Evolutionary conservation across 73 alveolate genomes (phyloP).

Genomic region (Stentor coeruleus): DNA sequence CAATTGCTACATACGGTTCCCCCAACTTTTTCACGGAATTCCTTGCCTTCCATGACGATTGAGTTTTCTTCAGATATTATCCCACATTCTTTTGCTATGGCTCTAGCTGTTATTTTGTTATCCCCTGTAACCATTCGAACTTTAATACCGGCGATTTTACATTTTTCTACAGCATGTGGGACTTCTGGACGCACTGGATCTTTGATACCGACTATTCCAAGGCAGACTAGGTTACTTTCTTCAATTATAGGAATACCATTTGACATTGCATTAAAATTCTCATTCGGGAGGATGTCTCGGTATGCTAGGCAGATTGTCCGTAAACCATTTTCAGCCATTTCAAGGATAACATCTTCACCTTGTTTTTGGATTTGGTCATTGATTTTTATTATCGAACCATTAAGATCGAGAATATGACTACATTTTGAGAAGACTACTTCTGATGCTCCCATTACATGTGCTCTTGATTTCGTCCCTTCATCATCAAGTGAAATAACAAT

Average conservation of each 20-base stretch:
- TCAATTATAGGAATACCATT: slow-evolving; percentile 20
- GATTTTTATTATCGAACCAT: slow-evolving; percentile 24
- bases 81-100: slow-evolving; percentile 81
- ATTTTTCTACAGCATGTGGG: slow-evolving; percentile 64
- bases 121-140: slow-evolving; percentile 95
- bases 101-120: slow-evolving; percentile 74
- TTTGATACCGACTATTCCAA: slow-evolving; percentile 67
- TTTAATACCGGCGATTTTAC: slow-evolving; percentile 85
- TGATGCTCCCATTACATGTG: neutral
- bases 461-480: slow-evolving; percentile 39
- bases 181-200: slow-evolving; percentile 81
- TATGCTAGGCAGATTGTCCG: slow-evolving; percentile 70
- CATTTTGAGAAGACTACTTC: neutral
- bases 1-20: slow-evolving; percentile 70
- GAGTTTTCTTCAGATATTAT: slow-evolving; percentile 51
- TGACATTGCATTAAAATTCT: slow-evolving; percentile 1
- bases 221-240: slow-evolving; percentile 41
- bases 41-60: slow-evolving; percentile 56
- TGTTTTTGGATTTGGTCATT: slow-evolving; percentile 37
- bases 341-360: slow-evolving; percentile 40
- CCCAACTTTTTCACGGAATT: slow-evolving; percentile 56
- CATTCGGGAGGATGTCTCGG: slow-evolving; percentile 44
- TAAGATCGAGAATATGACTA: slow-evolving; percentile 21
- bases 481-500: slow-evolving; percentile 42
- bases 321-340: slow-evolving; percentile 59